Conservation (phyloP, 1,284 basidiomycete species). For the Leccinum ponderosum region DNA sequence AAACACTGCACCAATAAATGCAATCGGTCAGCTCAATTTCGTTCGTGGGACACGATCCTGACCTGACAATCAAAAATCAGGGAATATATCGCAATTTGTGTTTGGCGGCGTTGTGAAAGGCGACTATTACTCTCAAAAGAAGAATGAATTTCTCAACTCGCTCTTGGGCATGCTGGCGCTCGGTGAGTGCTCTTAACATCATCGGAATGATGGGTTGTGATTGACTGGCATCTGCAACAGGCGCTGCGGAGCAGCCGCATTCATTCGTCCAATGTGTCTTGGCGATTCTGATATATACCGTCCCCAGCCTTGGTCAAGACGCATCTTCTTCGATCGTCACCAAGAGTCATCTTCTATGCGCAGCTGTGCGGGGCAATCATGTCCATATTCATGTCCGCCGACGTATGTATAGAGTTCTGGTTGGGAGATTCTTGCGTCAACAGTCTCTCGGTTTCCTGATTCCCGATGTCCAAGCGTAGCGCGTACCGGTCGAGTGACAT, state of each 20-base stretch:
- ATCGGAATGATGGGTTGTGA: neutral
- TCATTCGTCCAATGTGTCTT: neutral
- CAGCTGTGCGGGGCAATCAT: slow-evolving; percentile 39
- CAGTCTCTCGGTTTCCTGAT: slow-evolving; percentile 29
- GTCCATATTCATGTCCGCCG: slow-evolving; percentile 5
- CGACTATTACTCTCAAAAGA: neutral
- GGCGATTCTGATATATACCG: neutral
- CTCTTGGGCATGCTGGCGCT: neutral
- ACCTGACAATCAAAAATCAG: neutral
- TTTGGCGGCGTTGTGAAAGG: neutral
- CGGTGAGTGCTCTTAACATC: neutral
- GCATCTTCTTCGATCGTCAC: slow-evolving; percentile 67
- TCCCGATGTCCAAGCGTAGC: slow-evolving; percentile 20
- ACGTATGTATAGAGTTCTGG: slow-evolving; percentile 40
- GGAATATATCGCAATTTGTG: slow-evolving; percentile 1
- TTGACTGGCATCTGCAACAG: neutral
- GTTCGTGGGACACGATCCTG: neutral
- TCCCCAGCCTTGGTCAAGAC: slow-evolving; percentile 62
- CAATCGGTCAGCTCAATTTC: neutral
- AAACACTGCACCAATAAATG: neutral
- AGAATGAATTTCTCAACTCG: neutral
- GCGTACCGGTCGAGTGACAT: slow-evolving; percentile 25
- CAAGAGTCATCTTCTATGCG: slow-evolving; percentile 64
- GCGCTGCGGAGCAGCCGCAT: neutral
- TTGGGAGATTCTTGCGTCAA: slow-evolving; percentile 68